These are phyloP conservation scores for Fusarium pseudonygamai DNA, from an alignment of 2,329 filamentous ascomycete genomes.

Conservation along the genomic window DNA sequence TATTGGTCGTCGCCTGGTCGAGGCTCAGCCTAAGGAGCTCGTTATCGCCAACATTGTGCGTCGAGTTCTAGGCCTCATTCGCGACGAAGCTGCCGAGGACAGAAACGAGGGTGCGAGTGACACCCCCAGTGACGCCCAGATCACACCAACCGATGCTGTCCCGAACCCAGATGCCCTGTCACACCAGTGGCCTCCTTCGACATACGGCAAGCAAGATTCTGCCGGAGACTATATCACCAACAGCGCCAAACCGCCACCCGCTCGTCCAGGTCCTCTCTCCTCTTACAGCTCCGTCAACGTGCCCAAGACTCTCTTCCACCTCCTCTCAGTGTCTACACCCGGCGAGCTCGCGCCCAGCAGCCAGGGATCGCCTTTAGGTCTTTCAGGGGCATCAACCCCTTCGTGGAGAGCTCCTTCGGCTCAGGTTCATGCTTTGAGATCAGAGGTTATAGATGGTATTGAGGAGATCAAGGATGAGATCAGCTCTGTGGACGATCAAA, in stretches of 20 bases:
- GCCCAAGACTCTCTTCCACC: conserved; percentile 84
- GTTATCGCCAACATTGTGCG: conserved; percentile 95
- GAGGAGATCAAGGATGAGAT: conserved; percentile 97
- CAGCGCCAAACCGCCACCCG: conserved; percentile 46
- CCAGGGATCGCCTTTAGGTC: conserved; percentile 58
- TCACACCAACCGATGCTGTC: conserved; percentile 53
- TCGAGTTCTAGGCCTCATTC: conserved; percentile 87
- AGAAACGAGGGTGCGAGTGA: conserved; percentile 72
- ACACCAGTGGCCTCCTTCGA: conserved; percentile 45
- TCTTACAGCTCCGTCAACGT: conserved; percentile 72
- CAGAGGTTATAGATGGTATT: conserved; percentile 93
- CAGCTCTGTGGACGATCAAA: conserved; percentile 90
- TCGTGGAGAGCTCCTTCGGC: conserved; percentile 52
- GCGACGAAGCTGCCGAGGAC: conserved; percentile 88
- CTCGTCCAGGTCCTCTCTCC: conserved; percentile 69
- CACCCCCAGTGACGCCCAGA: conserved; percentile 59
- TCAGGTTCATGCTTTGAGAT: conserved; percentile 76
- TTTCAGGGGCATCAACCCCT: conserved; percentile 62
- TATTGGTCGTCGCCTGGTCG: conserved; percentile 79
- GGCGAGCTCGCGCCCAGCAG: conserved; percentile 49
- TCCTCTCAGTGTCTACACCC: conserved; percentile 77
- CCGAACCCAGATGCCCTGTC: conserved; percentile 40
- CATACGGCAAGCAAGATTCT: conserved; percentile 49
- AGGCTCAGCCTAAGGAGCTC: conserved; percentile 89
- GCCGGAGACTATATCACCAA: conserved; percentile 44